These are phyloP conservation scores for Neodidymelliopsis sp. DNA, from an alignment of 2,329 filamentous ascomycete genomes.

Conservation along the genomic window DNA sequence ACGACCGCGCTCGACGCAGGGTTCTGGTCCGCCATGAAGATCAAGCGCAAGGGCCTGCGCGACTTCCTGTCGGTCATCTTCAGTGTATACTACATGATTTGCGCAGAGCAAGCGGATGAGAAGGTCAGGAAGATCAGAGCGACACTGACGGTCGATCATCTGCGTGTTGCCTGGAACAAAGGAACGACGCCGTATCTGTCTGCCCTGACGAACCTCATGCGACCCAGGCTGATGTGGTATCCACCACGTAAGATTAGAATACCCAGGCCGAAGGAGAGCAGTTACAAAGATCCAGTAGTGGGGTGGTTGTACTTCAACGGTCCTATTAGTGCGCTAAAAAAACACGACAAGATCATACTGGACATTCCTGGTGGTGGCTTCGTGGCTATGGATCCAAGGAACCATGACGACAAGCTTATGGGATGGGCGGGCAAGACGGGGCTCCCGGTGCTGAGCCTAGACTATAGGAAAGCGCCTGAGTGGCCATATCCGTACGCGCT, in stretches of 20 bases:
- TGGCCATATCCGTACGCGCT: constrained; percentile 84
- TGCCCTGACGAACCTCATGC: constrained; percentile 73
- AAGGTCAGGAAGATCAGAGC: constrained; percentile 92
- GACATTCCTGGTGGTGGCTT: constrained; percentile 96
- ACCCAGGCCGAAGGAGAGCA: constrained; percentile 77
- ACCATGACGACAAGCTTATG: constrained; percentile 91
- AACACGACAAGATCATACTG: constrained; percentile 79
- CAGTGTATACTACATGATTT: constrained; percentile 87
- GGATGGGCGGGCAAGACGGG: constrained; percentile 91
- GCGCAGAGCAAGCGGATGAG: constrained; percentile 93
- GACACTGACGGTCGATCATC: constrained; percentile 86
- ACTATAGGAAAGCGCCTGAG: constrained; percentile 89
- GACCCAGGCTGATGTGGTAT: constrained; percentile 82
- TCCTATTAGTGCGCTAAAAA: constrained; percentile 76
- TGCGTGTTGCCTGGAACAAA: constrained; percentile 96
- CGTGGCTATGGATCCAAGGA: constrained; percentile 94
- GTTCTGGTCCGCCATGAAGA: constrained; percentile 98
- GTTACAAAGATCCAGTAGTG: constrained; percentile 81
- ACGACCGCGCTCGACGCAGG: constrained; percentile 93
- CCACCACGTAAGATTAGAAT: constrained; percentile 85
- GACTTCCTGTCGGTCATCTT: constrained; percentile 86
- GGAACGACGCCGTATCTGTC: constrained; percentile 84
- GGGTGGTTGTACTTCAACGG: constrained; percentile 97
- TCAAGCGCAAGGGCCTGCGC: constrained; percentile 78
- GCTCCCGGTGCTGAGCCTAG: constrained; percentile 86